Evolutionary conservation across 2,329 filamentous ascomycete species (phyloP).

Genomic region (Metarhizium brunneum): DNA sequence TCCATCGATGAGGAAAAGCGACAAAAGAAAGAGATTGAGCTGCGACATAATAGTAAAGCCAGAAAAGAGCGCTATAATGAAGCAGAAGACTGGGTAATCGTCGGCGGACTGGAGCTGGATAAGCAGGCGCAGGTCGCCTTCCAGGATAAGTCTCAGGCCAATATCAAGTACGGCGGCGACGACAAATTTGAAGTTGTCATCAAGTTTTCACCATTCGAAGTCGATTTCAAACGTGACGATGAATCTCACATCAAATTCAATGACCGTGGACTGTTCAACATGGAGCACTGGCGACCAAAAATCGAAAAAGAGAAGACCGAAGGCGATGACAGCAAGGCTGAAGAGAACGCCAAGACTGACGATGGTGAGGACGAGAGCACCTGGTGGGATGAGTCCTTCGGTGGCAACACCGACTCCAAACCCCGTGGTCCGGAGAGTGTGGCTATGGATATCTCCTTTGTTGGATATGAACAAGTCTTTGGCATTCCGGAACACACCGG

Average conservation of each 20-base stretch:
- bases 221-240: conserved; percentile 82
- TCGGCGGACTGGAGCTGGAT: conserved; percentile 69
- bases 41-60: conserved; percentile 74
- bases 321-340: conserved; percentile 44
- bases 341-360: conserved; percentile 32
- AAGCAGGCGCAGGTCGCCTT: conserved; percentile 59
- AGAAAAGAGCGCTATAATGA: conserved; percentile 95
- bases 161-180: conserved; percentile 69
- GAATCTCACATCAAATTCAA: conserved; percentile 81
- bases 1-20: conserved; percentile 87
- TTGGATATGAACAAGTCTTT: conserved; percentile 84
- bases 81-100: conserved; percentile 74
- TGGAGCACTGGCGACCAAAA: conserved; percentile 94
- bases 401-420: conserved; percentile 90
- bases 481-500: conserved; percentile 92
- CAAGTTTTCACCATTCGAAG: conserved; percentile 68
- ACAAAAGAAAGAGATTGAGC: conserved; percentile 77
- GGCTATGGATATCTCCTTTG: conserved; percentile 83
- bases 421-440: conserved; percentile 92
- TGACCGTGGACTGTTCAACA: conserved; percentile 77
- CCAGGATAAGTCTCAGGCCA: conserved; percentile 58
- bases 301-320: conserved; percentile 59
- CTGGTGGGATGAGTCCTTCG: conserved; percentile 97
- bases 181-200: conserved; percentile 75
- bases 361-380: conserved; percentile 69